phyloP scores from a whole-genome alignment of 2,329 filamentous ascomycete species.

The Apiospora hydei region DNA sequence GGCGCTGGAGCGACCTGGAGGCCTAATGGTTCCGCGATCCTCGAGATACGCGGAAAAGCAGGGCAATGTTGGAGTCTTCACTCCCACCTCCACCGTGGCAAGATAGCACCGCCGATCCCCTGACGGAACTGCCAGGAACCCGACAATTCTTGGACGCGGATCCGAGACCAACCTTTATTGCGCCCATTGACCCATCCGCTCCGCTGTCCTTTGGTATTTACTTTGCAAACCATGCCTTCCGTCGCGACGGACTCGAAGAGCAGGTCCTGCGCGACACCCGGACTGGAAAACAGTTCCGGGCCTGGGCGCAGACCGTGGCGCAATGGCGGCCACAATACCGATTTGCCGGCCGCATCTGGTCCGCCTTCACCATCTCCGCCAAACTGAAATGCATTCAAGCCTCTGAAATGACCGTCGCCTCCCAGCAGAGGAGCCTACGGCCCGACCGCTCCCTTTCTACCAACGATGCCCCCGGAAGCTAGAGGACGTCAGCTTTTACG shows the following conservation, averaged over 20 bases:
- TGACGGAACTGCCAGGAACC: slow-evolving; percentile 17
- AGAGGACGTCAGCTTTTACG: slow-evolving; percentile 24
- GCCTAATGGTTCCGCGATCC: slow-evolving; percentile 7
- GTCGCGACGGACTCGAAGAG: background rate
- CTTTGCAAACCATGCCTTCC: slow-evolving; percentile 23
- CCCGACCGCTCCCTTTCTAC: background rate
- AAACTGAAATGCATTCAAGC: slow-evolving; percentile 27
- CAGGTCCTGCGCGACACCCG: slow-evolving; percentile 12
- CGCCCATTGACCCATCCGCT: slow-evolving; percentile 20
- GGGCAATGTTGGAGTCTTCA: slow-evolving; percentile 18
- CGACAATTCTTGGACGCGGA: slow-evolving; percentile 26
- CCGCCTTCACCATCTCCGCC: slow-evolving; percentile 25
- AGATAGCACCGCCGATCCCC: slow-evolving; percentile 1
- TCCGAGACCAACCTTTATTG: slow-evolving; percentile 26
- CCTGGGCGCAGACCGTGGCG: slow-evolving; percentile 23
- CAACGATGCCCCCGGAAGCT: background rate
- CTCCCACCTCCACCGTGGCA: slow-evolving; percentile 6
- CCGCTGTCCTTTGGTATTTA: slow-evolving; percentile 20
- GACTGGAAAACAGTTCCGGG: slow-evolving; percentile 23
- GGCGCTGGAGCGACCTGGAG: slow-evolving; percentile 19
- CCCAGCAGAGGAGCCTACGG: background rate
- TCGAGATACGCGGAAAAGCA: slow-evolving; percentile 18
- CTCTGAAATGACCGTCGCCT: background rate
- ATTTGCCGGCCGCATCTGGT: slow-evolving; percentile 25
- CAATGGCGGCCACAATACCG: slow-evolving; percentile 25